Conservation (phyloP, 2,329 filamentous ascomycete genomes). For the Septoria linicola region DNA sequence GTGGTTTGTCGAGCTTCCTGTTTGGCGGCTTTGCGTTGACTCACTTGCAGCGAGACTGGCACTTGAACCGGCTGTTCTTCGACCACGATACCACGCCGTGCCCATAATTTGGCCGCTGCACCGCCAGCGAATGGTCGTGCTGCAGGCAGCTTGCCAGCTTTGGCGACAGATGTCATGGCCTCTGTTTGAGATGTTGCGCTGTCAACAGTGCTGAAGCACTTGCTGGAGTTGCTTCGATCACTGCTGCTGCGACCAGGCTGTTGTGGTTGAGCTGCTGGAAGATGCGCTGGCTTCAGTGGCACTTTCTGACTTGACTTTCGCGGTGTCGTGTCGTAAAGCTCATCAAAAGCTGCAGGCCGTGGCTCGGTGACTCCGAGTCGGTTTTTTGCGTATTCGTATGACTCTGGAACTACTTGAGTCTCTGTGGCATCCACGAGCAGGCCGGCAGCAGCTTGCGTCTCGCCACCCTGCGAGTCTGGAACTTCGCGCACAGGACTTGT, state of each 20-base stretch:
- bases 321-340: conserved; percentile 1
- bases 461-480: conserved; percentile 1
- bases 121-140: not conserved
- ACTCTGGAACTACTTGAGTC: conserved; percentile 5
- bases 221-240: conserved; percentile 1
- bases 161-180: not conserved
- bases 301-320: conserved; percentile 2
- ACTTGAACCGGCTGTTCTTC: too few species aligned
- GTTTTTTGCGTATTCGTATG: not conserved
- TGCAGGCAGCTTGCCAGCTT: not conserved
- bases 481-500: conserved; percentile 6
- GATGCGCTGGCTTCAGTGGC: not conserved
- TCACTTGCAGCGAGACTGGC: too few species aligned
- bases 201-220: not conserved
- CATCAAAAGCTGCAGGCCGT: not conserved
- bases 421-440: not conserved
- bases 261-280: not conserved
- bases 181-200: conserved; percentile 6
- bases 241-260: not conserved
- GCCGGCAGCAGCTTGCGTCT: not conserved
- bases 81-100: not conserved
- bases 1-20: too few species aligned
- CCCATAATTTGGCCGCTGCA: not conserved
- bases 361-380: not conserved
- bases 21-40: too few species aligned